Conservation (phyloP, 306 rosid genomes). For the Prunus campanulata region DNA sequence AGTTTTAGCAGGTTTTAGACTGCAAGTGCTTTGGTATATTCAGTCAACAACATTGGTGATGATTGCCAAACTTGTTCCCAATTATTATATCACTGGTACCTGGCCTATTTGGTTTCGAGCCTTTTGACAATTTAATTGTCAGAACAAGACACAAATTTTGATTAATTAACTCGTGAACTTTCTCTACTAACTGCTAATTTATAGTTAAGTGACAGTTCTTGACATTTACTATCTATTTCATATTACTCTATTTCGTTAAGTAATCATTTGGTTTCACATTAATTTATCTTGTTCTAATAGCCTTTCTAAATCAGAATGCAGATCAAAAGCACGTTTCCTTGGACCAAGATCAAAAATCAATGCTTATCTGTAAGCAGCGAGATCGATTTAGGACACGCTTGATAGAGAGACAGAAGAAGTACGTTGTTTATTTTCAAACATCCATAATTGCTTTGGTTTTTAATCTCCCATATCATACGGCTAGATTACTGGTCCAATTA, state of each 20-base stretch:
- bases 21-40: background rate
- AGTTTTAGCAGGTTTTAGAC: background rate
- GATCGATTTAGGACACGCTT: conserved; percentile 93
- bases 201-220: background rate
- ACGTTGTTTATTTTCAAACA: conserved; percentile 1
- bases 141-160: background rate
- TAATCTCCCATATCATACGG: background rate
- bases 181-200: background rate
- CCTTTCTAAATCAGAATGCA: conserved; percentile 49
- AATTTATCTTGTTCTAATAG: conserved; percentile 19
- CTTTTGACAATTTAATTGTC: background rate
- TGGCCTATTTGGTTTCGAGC: background rate
- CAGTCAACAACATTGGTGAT: background rate
- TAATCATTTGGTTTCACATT: conserved; percentile 5
- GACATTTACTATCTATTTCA: background rate
- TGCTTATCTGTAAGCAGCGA: conserved; percentile 95
- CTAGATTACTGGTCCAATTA: conserved; percentile 22
- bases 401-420: conserved; percentile 93
- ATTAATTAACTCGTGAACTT: background rate
- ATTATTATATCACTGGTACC: background rate
- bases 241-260: background rate
- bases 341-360: conserved; percentile 91
- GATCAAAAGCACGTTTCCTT: conserved; percentile 59
- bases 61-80: background rate
- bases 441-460: conserved; percentile 10